These are phyloP conservation scores for Colletotrichum plurivorum DNA, from an alignment of 2,329 filamentous ascomycete species.

Conservation along the genomic window DNA sequence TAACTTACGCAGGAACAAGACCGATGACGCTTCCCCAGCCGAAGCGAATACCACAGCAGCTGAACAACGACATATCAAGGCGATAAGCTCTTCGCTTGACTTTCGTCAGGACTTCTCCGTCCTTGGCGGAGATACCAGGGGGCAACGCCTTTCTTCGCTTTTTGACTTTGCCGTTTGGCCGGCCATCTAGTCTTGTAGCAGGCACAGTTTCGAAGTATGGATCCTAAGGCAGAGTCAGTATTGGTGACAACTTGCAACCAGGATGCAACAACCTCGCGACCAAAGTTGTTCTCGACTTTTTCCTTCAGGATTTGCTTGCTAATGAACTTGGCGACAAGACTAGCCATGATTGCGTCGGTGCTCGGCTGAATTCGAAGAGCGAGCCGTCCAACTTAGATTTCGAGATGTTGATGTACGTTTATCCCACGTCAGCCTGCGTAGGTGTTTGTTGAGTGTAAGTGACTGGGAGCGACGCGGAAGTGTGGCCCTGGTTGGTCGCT, in stretches of 20 bases:
- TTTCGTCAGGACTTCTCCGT: constrained; percentile 85
- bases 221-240: constrained; percentile 70
- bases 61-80: constrained; percentile 88
- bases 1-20: constrained; percentile 81
- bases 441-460: too few species aligned
- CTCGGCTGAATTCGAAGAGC: background rate
- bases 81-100: constrained; percentile 89
- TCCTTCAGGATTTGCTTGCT: constrained; percentile 72
- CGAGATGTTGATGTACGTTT: background rate
- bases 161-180: constrained; percentile 79
- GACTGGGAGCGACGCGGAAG: too few species aligned
- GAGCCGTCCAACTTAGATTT: background rate
- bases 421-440: too few species aligned
- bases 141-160: constrained; percentile 90
- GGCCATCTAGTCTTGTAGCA: constrained; percentile 77
- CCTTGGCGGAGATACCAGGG: constrained; percentile 84
- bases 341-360: constrained; percentile 60
- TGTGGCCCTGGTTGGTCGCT: too few species aligned
- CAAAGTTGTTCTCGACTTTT: constrained; percentile 70
- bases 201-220: constrained; percentile 90
- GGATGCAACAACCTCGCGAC: constrained; percentile 60
- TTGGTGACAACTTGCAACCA: constrained; percentile 30
- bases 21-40: constrained; percentile 93
- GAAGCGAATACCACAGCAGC: constrained; percentile 84
- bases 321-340: constrained; percentile 66